Conservation (phyloP, 1,284 basidiomycete species). For the Apiotrichum porosum region DNA sequence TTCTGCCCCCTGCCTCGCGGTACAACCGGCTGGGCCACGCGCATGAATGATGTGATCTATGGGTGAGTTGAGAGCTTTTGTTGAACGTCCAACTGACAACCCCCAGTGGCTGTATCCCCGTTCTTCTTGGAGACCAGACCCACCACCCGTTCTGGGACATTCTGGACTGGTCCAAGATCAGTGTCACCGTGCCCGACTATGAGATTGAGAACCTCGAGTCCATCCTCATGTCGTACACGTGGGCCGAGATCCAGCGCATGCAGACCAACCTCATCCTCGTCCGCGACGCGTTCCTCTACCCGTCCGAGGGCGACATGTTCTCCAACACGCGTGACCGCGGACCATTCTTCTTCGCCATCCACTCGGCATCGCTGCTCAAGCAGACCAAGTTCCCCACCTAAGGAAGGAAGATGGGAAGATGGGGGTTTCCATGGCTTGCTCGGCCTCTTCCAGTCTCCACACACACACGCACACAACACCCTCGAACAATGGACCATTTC, state of each 20-base stretch:
- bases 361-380: conserved; percentile 34
- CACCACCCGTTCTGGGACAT: conserved; percentile 45
- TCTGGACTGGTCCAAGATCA: conserved; percentile 46
- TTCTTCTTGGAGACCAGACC: conserved; percentile 40
- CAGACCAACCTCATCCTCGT: conserved; percentile 46
- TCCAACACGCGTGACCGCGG: conserved; percentile 19
- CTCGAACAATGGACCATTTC: too few relatives aligned
- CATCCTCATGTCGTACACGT: conserved; percentile 34
- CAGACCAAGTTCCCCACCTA: conserved; percentile 24
- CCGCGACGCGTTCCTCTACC: conserved; percentile 47
- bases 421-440: too few relatives aligned
- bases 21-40: conserved; percentile 39
- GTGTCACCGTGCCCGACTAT: conserved; percentile 35
- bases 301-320: conserved; percentile 23
- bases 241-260: conserved; percentile 28
- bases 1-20: conserved; percentile 47
- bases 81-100: too few relatives aligned
- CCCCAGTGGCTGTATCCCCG: conserved; percentile 50
- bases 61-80: too few relatives aligned
- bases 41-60: conserved; percentile 44
- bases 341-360: conserved; percentile 40
- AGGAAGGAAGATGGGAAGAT: too few relatives aligned
- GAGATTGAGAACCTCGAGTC: conserved; percentile 39
- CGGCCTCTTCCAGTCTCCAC: too few relatives aligned
- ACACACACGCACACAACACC: too few relatives aligned